Base-by-base conservation (phyloP, 805 yeast genomes). In the Starmerella khaoyaiensis region DNA sequence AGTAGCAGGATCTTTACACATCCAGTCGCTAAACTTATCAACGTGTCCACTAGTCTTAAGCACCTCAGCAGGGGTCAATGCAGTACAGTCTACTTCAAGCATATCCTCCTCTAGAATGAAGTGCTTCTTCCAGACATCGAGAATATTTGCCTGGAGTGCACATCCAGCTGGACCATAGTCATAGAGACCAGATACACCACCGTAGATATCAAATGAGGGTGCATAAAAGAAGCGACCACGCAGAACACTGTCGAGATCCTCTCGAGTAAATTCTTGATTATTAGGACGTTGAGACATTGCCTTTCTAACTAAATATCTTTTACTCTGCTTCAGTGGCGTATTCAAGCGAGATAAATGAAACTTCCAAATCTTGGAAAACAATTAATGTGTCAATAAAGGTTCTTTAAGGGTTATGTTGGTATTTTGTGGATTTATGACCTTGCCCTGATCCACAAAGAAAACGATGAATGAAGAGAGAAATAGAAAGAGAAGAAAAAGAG, bases 81-180 rank as follows among this genome's bases (percentile, higher is more conserved):
- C 86, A 41, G 98, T 83, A 62, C 93, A 77, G 67, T 93, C 98
- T 45, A 90, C 96, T 64, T 90, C 99, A 56, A 86, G 71, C 97
- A 90, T 90, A 57, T 90, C 97, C 66, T 90, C 99, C 64, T 90
- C 97, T 50, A 93, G 67, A 45, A 90, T 76, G 60, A 90, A 90
- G 64, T 90, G 99, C 61, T 86, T 87, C 68, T 97, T 79, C 98
- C 98, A 90, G 34, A 73, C 70, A 56, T 93, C 99, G 45, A 90
- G 68, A 45, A 90, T 71, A 61, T 90, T 87, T 54, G 96, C 94
- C 68, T 87, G 97, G 63, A 90, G 73, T 10, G 97, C 93, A 67
- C 97, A 87, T 46, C 98, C 98, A 59, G 98, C 96, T 46, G 99
- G 99, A 65, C 99, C 99, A 58, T 86, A 90, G 61, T 90, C 99